Base-by-base conservation (phyloP, 176 grass and related monocot species). In the Oryza glaberrima region DNA sequence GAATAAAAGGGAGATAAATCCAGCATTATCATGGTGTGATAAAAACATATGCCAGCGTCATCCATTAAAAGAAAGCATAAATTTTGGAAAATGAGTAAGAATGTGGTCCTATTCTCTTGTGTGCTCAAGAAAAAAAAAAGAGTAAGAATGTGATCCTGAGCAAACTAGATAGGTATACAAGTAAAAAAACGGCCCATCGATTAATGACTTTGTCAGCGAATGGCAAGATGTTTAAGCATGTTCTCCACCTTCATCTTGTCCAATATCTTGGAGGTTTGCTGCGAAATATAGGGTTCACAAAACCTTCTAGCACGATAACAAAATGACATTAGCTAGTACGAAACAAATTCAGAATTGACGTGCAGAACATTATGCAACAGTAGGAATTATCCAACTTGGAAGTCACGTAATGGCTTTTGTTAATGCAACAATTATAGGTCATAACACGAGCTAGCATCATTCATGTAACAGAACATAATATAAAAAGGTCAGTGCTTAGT, bases 1-100 rank as follows among this genome's bases (percentile, higher is more conserved):
- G 48, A 81, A 86, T 75, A 82, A 80, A 71, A 58, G 17, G 11
- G 82, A 82, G 16, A 83, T 58, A 67, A 88, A 72, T 70, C 14
- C 4, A n/a, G 54, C 14, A 66, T 51, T 52, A 4, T 80, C 30
- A 49, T 49, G 9, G 3, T 49, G 13, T 49, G 47, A 7, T 73
- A 28, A 15, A 73, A 48, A 12, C 22, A 48, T 35, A 46, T 66
- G 22, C 17, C 19, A 46, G 63, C 67, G 11, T 79, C 65, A 25
- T 67, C 52, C 47, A 49, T 49, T 4, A 49, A 49, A 49, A 49
- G 47, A 3, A 49, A 49, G 47, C 41, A 77, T 63, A 77, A 64
- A 14, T 66, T 38, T 61, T 44, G 16, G 38, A 43, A 28, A 78
- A 65, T 77, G 19, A 47, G n/a, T 49, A 49, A 49, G 36, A 70